Evolutionary conservation across 495 filamentous ascomycete species (phyloP), one percentile per base, ranked within the genome.

Genomic region (Haplographium delicatum): DNA sequence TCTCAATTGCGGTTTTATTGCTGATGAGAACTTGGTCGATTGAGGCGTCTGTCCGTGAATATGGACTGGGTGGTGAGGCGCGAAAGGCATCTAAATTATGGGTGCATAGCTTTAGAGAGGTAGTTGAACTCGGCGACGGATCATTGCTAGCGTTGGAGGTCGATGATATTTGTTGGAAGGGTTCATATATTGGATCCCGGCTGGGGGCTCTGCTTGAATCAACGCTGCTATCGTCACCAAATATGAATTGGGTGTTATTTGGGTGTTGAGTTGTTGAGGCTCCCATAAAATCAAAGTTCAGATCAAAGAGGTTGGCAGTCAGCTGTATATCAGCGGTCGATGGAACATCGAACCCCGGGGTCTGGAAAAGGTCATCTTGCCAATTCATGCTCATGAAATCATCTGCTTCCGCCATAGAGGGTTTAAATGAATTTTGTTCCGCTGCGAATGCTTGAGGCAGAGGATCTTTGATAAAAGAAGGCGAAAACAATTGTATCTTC

Each of bases 11-110:
- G 22, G 44, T 33, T 41, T 41, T 53, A 34, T 40, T 47, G 10
- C 33, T 53, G 35, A 53, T 53, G 15, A 47, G 25, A n/a, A 40
- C 16, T 47, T 53, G 43, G 31, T 53, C 50, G 33, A 53, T 47
- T 6, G 31, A 47, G 13, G n/a, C 28, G 20, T 28, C 30, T 6
- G 24, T 34, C 5, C 15, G 25, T 18, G 15, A 13, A 19, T 23
- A 33, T 46, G 24, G 42, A 47, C 25, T 40, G 19, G 42, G 50
- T 10, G 20, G 23, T 25, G 35, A 30, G 11, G 20, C 27, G 27
- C 24, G 18, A 13, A 11, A n/a, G 26, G 26, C 18, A n/a, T 51
- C 49, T 10, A 26, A 9, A 15, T 44, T 23, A 27, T 51, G 26
- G 7, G 49, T 51, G 30, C 27, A 38, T 4, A 44, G 7, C 7